Conservation (phyloP, 2,329 filamentous ascomycete genomes). For the Graphilbum fragrans region DNA sequence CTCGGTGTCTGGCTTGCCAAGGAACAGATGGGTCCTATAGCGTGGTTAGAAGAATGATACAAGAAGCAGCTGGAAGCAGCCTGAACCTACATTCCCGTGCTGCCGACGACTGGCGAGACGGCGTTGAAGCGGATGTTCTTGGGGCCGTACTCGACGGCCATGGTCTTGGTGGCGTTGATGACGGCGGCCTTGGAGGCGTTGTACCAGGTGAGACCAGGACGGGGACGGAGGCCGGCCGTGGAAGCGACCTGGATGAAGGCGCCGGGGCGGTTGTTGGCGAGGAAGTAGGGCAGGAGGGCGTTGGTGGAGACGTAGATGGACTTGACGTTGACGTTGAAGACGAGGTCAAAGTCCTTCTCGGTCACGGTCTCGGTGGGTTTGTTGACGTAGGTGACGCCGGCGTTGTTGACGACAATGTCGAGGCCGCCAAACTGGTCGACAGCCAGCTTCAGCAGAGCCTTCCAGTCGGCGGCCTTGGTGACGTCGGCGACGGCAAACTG, state of each 20-base stretch:
- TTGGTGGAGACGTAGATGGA: constrained; percentile 49
- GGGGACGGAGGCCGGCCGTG: constrained; percentile 47
- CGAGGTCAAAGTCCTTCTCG: constrained; percentile 52
- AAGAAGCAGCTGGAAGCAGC: not conserved
- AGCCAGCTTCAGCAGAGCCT: constrained; percentile 29
- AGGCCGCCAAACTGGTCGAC: constrained; percentile 35
- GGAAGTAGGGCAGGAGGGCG: constrained; percentile 47
- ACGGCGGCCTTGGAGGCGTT: constrained; percentile 58
- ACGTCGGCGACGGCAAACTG: constrained; percentile 35
- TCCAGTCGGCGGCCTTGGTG: constrained; percentile 40
- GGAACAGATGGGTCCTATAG: constrained; percentile 35
- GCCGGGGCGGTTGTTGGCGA: constrained; percentile 42
- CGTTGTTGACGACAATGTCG: constrained; percentile 51
- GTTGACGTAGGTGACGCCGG: constrained; percentile 45
- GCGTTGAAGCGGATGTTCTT: constrained; percentile 63
- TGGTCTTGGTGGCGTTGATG: constrained; percentile 40
- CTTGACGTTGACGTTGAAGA: constrained; percentile 59
- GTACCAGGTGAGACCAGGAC: constrained; percentile 56
- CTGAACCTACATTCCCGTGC: constrained; percentile 42
- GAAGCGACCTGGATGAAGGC: constrained; percentile 55
- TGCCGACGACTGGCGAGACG: constrained; percentile 56
- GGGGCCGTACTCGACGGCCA: constrained; percentile 62
- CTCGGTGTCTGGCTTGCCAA: constrained; percentile 49
- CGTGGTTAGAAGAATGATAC: not conserved
- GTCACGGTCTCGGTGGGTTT: constrained; percentile 53